These are phyloP conservation scores for Asterophora parasitica DNA, from an alignment of 768 basidiomycete genomes.

Conservation along the genomic window DNA sequence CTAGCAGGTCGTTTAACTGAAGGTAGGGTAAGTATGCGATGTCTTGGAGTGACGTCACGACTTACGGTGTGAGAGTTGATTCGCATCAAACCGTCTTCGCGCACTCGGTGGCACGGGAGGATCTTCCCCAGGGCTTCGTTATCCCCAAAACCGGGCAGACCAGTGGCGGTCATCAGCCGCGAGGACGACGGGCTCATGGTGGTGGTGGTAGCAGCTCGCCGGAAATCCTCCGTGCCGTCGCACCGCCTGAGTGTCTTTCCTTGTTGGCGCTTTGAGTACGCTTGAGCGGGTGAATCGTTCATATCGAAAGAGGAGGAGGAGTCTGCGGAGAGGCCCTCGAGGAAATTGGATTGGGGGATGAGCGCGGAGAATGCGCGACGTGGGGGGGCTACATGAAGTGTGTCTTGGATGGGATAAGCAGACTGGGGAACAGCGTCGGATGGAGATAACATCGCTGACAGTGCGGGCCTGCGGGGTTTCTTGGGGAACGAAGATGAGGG, in stretches of 20 bases:
- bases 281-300: constrained; percentile 75
- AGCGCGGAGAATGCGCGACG: constrained; percentile 78
- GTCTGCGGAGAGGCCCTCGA: constrained; percentile 36
- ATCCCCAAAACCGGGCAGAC: constrained; percentile 84
- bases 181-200: constrained; percentile 55
- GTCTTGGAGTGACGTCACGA: constrained; percentile 25
- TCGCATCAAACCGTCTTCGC: constrained; percentile 94
- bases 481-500: constrained; percentile 51
- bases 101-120: constrained; percentile 88
- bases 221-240: constrained; percentile 79
- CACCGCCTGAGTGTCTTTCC: constrained; percentile 72
- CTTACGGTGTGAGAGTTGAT: constrained; percentile 80
- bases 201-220: constrained; percentile 58
- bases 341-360: constrained; percentile 56
- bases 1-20: constrained; percentile 68
- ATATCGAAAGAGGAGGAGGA: too few relatives aligned
- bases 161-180: constrained; percentile 47
- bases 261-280: constrained; percentile 74
- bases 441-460: constrained; percentile 59
- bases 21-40: constrained; percentile 11
- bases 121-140: constrained; percentile 93
- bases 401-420: constrained; percentile 38
- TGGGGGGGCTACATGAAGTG: constrained; percentile 44
- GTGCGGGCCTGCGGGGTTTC: constrained; percentile 58
- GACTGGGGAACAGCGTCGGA: constrained; percentile 33